Evolutionary conservation across 177 flowering plant genomes (phyloP).

Genomic region (Tripterygium wilfordii): DNA sequence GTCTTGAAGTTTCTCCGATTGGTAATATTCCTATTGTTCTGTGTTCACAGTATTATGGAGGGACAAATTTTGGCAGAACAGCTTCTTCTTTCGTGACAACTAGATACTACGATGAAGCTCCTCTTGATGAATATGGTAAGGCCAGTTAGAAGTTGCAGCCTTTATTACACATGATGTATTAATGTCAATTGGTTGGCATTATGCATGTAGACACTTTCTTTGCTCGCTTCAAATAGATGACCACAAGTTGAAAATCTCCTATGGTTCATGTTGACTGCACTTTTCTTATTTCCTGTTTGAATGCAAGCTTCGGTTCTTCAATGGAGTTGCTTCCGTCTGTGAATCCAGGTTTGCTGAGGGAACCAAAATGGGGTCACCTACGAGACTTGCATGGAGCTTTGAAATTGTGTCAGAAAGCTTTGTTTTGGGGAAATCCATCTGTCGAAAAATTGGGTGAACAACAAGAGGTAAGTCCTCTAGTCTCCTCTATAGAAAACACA

Average conservation of each 20-base stretch:
- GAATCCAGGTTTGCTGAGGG: constrained; percentile 64
- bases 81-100: constrained; percentile 64
- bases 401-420: constrained; percentile 55
- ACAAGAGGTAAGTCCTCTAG: constrained; percentile 54
- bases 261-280: no score
- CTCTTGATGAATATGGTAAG: constrained; percentile 88
- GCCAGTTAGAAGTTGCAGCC: no score
- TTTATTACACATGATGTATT: no score
- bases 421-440: constrained; percentile 45
- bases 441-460: constrained; percentile 17
- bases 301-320: no score
- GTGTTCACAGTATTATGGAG: constrained; percentile 72
- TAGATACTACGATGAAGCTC: constrained; percentile 96
- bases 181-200: no score
- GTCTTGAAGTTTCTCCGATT: not conserved
- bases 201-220: no score
- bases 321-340: no score
- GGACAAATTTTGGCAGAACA: constrained; percentile 87
- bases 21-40: no score
- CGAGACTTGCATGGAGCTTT: constrained; percentile 76
- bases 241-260: not conserved
- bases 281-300: no score
- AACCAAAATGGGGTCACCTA: constrained; percentile 83
- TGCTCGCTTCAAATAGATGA: no score
- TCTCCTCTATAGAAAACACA: no score